Base-by-base conservation (phyloP, 345 rosid genomes). In the Eutrema japonicum region DNA sequence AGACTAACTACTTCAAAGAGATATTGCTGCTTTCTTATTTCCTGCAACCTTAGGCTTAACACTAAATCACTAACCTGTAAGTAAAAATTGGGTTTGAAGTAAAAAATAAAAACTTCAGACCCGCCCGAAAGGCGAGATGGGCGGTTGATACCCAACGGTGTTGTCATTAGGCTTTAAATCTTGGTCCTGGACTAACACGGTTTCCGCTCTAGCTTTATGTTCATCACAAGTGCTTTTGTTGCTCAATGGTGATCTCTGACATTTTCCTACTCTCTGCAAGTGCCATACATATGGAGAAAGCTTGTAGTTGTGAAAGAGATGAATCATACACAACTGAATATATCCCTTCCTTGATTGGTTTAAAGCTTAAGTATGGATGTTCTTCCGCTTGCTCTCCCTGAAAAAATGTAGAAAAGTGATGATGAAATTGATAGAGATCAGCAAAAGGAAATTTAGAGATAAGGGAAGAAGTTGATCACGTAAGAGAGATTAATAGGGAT, bases 251-350 rank as follows among this genome's bases (percentile, higher is more conserved):
- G 53, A 64, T 64, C 62, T 73, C 83, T 14, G 78, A 67, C 60
- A 79, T 71, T 68, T 83, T 82, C 65, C 77, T 79, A 75, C 90
- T 68, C 77, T 94, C 98, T 67, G 87, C 81, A 72, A 84, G 82
- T 14, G 97, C 89, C 75, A 91, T 80, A 72, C 93, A 86, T 62
- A 85, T 78, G 30, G 98, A 76, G 74, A 91, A 89, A 42, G 96
- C 93, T 84, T 88, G 96, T 68, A 94, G 36, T 74, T 72, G 81
- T 13, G 90, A 73, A 70, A 91, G 84, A 3, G 88, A 77, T 48
- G 97, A 66, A 74, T 77, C 81, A 75, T 88, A 91, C 75, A 73
- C 86, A 13, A 94, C 90, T n/a, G 97, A 85, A 80, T 84, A 89
- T 67, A 89, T 80, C 53, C 86, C 89, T 36, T 87, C 98, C 85